Evolutionary conservation across 73 alveolate species (phyloP).

Genomic region (Symbiodinium natans): DNA sequence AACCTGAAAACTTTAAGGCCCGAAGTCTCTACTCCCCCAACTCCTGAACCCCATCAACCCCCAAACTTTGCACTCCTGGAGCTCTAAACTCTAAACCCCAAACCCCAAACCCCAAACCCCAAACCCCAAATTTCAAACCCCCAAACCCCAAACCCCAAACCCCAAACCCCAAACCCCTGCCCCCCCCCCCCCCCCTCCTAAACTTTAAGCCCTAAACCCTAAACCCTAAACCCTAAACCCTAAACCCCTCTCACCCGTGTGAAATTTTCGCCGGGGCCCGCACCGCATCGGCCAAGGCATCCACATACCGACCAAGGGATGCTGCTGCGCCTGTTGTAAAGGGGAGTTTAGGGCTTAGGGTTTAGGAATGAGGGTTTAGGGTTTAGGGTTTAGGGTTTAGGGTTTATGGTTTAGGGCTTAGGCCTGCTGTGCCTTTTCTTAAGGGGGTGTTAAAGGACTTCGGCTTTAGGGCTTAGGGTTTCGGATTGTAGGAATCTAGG

Average conservation of each 20-base stretch:
- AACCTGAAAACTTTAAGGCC: too few relatives aligned
- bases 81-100: too few relatives aligned
- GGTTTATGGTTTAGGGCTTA: background rate
- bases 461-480: too few relatives aligned
- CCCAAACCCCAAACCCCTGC: background rate
- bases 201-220: background rate
- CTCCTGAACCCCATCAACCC: background rate
- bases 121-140: background rate
- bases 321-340: conserved; percentile 48
- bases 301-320: conserved; percentile 45
- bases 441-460: too few relatives aligned
- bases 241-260: background rate
- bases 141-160: background rate
- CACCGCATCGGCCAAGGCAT: conserved; percentile 78
- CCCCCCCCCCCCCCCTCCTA: too few relatives aligned
- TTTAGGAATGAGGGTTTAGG: background rate
- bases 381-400: background rate
- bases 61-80: background rate
- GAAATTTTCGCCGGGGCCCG: background rate
- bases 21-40: too few relatives aligned
- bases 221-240: background rate
- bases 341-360: too few relatives aligned
- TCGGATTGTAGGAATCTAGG: too few relatives aligned
- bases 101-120: background rate
- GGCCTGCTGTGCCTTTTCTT: too few relatives aligned